A percentile compares a stretch with the other conserved stretches of the same genome.
These are phyloP conservation scores for Exophiala spinifera DNA, from an alignment of 2,329 filamentous ascomycete species.

Conservation along the genomic window DNA sequence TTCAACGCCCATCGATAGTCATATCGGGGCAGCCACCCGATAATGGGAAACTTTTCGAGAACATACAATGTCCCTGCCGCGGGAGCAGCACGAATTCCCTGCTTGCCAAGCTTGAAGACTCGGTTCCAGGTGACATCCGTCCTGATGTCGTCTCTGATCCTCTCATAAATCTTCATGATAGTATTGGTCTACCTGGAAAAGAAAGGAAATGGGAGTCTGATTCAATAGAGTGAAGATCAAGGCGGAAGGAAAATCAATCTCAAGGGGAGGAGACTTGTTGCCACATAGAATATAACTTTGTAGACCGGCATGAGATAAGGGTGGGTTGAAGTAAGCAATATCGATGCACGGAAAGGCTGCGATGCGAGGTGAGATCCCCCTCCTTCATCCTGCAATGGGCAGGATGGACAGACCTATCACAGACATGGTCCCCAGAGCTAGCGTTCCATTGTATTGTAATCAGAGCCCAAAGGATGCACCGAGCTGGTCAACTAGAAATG, in stretches of 20 bases:
- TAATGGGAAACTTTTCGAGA: conserved; percentile 59
- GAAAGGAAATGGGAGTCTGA: neutral
- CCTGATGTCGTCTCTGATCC: conserved; percentile 20
- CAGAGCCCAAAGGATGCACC: neutral
- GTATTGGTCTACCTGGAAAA: neutral
- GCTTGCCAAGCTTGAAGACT: conserved; percentile 18
- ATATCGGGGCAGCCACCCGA: conserved; percentile 63
- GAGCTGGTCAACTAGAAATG: conserved; percentile 1
- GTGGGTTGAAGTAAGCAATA: conserved; percentile 1
- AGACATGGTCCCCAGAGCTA: neutral
- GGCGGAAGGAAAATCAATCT: neutral
- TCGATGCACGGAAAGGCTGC: neutral
- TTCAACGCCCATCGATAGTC: conserved; percentile 59
- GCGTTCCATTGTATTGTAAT: neutral
- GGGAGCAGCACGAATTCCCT: conserved; percentile 45
- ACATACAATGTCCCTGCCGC: conserved; percentile 55
- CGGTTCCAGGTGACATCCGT: conserved; percentile 29
- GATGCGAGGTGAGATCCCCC: neutral
- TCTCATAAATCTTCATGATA: conserved; percentile 25
- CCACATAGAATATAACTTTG: neutral
- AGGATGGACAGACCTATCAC: neutral
- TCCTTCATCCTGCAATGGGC: neutral
- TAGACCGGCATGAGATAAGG: neutral
- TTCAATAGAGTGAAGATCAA: neutral
- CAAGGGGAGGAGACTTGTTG: neutral